Evolutionary conservation across 192 early-diverging fungal species (phyloP), one percentile per base, ranked within the genome.

Genomic region (Gonapodya prolifera): DNA sequence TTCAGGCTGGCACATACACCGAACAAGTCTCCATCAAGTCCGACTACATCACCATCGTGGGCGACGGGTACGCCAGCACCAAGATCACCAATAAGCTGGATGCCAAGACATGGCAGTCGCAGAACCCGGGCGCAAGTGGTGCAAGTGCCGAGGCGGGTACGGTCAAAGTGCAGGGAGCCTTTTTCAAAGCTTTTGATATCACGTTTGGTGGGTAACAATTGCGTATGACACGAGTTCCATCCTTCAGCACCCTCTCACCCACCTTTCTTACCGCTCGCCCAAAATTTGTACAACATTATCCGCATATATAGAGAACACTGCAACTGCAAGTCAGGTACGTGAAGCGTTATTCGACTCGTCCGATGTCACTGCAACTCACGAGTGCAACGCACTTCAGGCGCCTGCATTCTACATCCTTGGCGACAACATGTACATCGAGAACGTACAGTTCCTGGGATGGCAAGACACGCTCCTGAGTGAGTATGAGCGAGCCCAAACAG

Each of bases 291-390:
- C n/a, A n/a, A n/a, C n/a, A n/a, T n/a, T n/a, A n/a, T n/a, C n/a
- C n/a, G n/a, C n/a, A n/a, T n/a, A n/a, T n/a, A n/a, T n/a, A n/a
- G 75, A 76, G 45, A 61, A 61, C 45, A 61, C 45, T 61, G 45
- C 45, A 23, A 8, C 45, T 61, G 8, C 23, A 23, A 61, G n/a
- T n/a, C n/a, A n/a, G n/a, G n/a, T n/a, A n/a, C n/a, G n/a, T n/a
- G n/a, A 61, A 16, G 45, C 45, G 23, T 61, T n/a, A n/a, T n/a
- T n/a, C n/a, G n/a, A 61, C 8, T 61, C 45, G 8, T 61, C 45
- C 45, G 45, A 23, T 61, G 45, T 23, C 8, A 8, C 8, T 16
- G 23, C 45, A 61, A 61, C 45, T 61, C 45, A 61, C 45, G 45
- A 8, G 8, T 16, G 23, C 23, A 16, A 16, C 23, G 8, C 45